These are phyloP conservation scores for Ustilago tritici DNA, from an alignment of 1,284 basidiomycete species.

Conservation along the genomic window DNA sequence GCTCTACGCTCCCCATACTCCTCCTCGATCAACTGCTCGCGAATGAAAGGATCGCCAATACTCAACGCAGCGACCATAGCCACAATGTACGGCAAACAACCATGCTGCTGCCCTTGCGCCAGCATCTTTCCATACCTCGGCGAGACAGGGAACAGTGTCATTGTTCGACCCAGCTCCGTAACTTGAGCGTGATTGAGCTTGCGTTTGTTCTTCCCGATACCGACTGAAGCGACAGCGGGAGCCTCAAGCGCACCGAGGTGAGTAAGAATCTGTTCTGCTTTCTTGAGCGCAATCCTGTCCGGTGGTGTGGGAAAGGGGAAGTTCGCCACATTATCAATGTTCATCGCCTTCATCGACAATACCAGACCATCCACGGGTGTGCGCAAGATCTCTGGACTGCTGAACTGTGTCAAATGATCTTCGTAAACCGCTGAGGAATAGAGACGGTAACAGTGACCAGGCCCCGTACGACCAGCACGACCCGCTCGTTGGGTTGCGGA, in stretches of 20 bases:
- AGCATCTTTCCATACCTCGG: slow-evolving; percentile 96
- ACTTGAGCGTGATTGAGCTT: slow-evolving; percentile 72
- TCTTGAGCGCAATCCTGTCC: slow-evolving; percentile 80
- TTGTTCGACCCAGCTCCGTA: slow-evolving; percentile 87
- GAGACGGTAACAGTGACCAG: slow-evolving; percentile 82
- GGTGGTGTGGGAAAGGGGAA: slow-evolving; percentile 99
- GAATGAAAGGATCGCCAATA: slow-evolving; percentile 94
- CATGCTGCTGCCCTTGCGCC: slow-evolving; percentile 89
- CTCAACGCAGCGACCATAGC: slow-evolving; percentile 90
- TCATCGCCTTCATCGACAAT: slow-evolving; percentile 99
- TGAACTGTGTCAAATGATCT: slow-evolving; percentile 88
- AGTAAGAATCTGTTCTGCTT: slow-evolving; percentile 84
- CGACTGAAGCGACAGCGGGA: slow-evolving; percentile 72
- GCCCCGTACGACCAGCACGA: slow-evolving; percentile 81
- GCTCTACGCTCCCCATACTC: slow-evolving; percentile 69
- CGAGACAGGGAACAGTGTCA: slow-evolving; percentile 92
- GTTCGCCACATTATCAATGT: slow-evolving; percentile 94
- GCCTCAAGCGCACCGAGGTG: slow-evolving; percentile 80
- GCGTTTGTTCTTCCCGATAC: slow-evolving; percentile 70
- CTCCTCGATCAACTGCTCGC: slow-evolving; percentile 77
- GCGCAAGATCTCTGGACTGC: slow-evolving; percentile 90
- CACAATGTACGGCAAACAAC: slow-evolving; percentile 90
- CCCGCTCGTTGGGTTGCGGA: slow-evolving; percentile 80
- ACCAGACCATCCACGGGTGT: slow-evolving; percentile 98
- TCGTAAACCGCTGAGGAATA: slow-evolving; percentile 85